Conservation (phyloP, 2,329 filamentous ascomycete genomes). For the Alternaria panax region DNA sequence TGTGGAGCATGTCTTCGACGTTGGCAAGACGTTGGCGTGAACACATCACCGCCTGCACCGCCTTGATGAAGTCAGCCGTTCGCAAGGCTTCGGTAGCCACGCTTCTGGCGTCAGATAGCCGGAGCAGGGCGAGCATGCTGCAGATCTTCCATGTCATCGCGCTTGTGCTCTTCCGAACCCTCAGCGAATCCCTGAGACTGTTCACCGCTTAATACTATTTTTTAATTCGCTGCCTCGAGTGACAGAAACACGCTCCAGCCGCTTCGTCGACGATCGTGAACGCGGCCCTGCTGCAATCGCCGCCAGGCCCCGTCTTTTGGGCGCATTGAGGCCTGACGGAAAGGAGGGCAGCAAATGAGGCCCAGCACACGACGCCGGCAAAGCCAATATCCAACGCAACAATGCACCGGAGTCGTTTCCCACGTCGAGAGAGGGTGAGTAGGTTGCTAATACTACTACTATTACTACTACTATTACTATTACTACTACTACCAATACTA, state of each 20-base stretch:
- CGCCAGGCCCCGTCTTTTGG: constrained; percentile 38
- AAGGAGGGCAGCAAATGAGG: constrained; percentile 39
- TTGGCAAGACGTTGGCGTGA: constrained; percentile 37
- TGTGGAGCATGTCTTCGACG: constrained; percentile 19
- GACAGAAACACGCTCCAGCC: constrained; percentile 20
- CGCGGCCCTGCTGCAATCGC: constrained; percentile 31
- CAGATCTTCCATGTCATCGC: constrained; percentile 53
- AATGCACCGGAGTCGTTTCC: constrained; percentile 1
- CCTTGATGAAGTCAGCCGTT: constrained; percentile 48
- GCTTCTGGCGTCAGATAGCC: constrained; percentile 45
- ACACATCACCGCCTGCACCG: constrained; percentile 49
- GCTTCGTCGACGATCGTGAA: constrained; percentile 30
- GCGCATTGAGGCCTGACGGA: constrained; percentile 41
- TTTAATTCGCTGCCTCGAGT: constrained; percentile 48
- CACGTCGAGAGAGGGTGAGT: not conserved
- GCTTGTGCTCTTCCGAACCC: constrained; percentile 44
- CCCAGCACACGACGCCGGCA: constrained; percentile 20
- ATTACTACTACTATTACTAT: constrained; percentile 14
- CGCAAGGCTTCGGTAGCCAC: constrained; percentile 48
- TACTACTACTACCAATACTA: constrained; percentile 14
- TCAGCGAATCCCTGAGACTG: constrained; percentile 47
- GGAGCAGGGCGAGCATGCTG: constrained; percentile 47
- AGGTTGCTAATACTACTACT: constrained; percentile 15
- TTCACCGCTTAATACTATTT: constrained; percentile 44
- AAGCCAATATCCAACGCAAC: constrained; percentile 31